Conservation (phyloP, 495 filamentous ascomycete species). For the Xeromyces bisporus region DNA sequence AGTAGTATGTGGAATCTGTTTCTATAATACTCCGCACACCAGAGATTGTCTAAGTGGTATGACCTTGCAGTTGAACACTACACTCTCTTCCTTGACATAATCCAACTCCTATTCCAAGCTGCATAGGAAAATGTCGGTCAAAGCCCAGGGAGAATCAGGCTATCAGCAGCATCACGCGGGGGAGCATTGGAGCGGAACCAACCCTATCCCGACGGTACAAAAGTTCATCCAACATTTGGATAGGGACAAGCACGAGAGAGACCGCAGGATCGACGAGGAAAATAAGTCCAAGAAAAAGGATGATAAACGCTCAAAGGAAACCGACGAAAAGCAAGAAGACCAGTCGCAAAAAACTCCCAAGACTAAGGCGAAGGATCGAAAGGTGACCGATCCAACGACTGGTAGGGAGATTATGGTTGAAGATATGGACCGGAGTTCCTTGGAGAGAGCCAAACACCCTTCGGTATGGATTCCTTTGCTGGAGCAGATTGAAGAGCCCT, state of each 20-base stretch:
- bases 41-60: too few species aligned
- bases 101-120: too few species aligned
- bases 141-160: neutral
- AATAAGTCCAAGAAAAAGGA: constrained; percentile 18
- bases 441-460: constrained; percentile 55
- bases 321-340: constrained; percentile 20
- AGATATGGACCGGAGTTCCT: constrained; percentile 52
- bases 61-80: too few species aligned
- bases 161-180: constrained; percentile 16
- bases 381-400: constrained; percentile 74
- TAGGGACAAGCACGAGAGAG: constrained; percentile 57
- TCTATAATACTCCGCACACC: too few species aligned
- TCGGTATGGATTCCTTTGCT: constrained; percentile 26
- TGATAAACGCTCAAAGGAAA: constrained; percentile 17
- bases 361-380: constrained; percentile 39
- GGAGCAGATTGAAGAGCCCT: neutral
- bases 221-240: constrained; percentile 69
- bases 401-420: constrained; percentile 76
- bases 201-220: constrained; percentile 74
- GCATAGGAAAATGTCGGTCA: too few species aligned
- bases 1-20: too few species aligned
- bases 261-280: constrained; percentile 45
- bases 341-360: constrained; percentile 15
- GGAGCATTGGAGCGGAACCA: constrained; percentile 32
- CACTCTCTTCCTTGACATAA: too few species aligned